Percentiles rank a stretch among this genome's conserved stretches.
These are phyloP conservation scores for Diaporthe sp. DNA, from an alignment of 2,329 filamentous ascomycete species.

Conservation along the genomic window DNA sequence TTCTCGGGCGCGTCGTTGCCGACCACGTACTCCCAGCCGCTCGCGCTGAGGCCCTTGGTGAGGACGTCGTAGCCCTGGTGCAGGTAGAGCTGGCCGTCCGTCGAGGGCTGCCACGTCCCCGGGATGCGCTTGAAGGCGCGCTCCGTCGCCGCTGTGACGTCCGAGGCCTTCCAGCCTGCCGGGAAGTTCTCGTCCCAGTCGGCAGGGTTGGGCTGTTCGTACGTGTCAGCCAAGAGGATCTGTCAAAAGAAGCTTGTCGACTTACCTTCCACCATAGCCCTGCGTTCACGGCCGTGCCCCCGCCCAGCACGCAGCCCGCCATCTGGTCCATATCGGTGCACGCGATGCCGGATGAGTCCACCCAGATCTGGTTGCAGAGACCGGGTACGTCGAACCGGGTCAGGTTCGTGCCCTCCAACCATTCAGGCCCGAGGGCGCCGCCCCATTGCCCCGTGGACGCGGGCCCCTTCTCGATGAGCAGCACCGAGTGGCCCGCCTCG, in stretches of 20 bases:
- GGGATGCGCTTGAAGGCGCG: slow-evolving; percentile 79
- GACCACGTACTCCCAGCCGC: slow-evolving; percentile 74
- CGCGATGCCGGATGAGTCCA: slow-evolving; percentile 70
- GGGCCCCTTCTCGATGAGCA: slow-evolving; percentile 68
- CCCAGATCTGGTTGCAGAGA: slow-evolving; percentile 76
- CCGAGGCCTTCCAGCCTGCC: slow-evolving; percentile 75
- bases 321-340: slow-evolving; percentile 76
- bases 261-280: slow-evolving; percentile 70
- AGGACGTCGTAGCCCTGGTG: slow-evolving; percentile 76
- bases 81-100: slow-evolving; percentile 75
- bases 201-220: slow-evolving; percentile 62
- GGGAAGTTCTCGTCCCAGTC: slow-evolving; percentile 84
- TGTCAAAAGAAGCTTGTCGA: too few species aligned
- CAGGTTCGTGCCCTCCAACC: slow-evolving; percentile 69
- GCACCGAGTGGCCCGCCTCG: slow-evolving; percentile 70
- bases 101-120: slow-evolving; percentile 75
- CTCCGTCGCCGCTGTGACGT: slow-evolving; percentile 71
- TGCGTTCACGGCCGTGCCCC: slow-evolving; percentile 72
- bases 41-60: slow-evolving; percentile 67
- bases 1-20: slow-evolving; percentile 68
- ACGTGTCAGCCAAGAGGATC: not conserved
- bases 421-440: slow-evolving; percentile 68
- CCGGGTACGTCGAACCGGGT: slow-evolving; percentile 76
- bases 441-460: slow-evolving; percentile 73
- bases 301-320: slow-evolving; percentile 76